phyloP scores from a whole-genome alignment of 2,329 filamentous ascomycete genomes.

The Coleophoma cylindrospora region DNA sequence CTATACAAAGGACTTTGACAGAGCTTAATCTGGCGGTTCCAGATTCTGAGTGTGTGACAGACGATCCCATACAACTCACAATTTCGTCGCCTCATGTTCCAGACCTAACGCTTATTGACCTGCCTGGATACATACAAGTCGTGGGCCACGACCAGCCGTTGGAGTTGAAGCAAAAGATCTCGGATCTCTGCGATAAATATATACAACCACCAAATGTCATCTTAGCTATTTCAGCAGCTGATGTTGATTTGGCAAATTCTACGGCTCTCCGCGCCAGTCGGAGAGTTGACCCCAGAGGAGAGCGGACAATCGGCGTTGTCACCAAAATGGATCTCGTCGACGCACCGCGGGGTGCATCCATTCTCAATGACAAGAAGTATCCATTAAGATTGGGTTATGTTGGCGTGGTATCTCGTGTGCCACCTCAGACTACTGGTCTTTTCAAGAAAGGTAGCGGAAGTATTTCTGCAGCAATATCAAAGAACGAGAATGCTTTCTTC shows the following conservation, averaged over 20 bases:
- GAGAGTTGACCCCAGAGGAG: constrained; percentile 87
- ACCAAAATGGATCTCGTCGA: constrained; percentile 99
- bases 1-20: constrained; percentile 89
- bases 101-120: constrained; percentile 90
- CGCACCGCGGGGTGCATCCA: constrained; percentile 67
- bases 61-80: constrained; percentile 92
- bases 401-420: constrained; percentile 84
- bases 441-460: constrained; percentile 82
- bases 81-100: constrained; percentile 96
- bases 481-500: constrained; percentile 87
- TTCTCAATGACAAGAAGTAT: constrained; percentile 87
- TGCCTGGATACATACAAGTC: constrained; percentile 97
- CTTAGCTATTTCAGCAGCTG: constrained; percentile 92
- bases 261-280: constrained; percentile 86
- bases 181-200: constrained; percentile 96
- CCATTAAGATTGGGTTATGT: constrained; percentile 94
- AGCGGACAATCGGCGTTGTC: constrained; percentile 96
- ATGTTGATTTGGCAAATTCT: constrained; percentile 96
- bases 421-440: constrained; percentile 54
- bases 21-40: constrained; percentile 93
- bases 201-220: constrained; percentile 96
- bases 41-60: constrained; percentile 84
- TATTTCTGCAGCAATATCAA: constrained; percentile 73
- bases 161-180: constrained; percentile 91
- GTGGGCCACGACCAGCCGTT: constrained; percentile 84